Base-by-base conservation (phyloP, 2,329 filamentous ascomycete species). In the Monosporascus cannonballus region DNA sequence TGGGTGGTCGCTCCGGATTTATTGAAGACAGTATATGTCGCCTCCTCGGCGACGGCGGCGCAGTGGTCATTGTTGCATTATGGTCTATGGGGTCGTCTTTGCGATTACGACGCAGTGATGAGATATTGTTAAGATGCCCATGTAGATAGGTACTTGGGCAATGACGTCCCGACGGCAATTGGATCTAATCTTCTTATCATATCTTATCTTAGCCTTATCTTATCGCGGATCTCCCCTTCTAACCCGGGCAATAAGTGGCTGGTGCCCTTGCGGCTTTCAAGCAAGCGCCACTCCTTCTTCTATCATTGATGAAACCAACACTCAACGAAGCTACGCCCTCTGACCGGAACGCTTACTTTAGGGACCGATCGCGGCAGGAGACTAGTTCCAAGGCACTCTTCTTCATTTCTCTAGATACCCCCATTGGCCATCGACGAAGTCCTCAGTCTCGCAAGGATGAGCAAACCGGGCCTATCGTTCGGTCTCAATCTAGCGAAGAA, bases 401-500 rank as follows among this genome's bases (percentile, higher is more conserved):
- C 27, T 30, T 30, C 9, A 14, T 27, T 11, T 27, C 27, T 11
- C 27, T 27, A 27, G 7, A 27, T 14, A 30, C 14, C 27, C 9
- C 27, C n/a, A 30, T 14, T 30, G 27, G 4, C 3, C 27, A 14
- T 2, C 1, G 9, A 30, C 9, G 27, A 30, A 11, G 14, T 4
- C 9, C n/a, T 30, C 9, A 30, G 27, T 30, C 14, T 11, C 22
- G 11, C 9, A 25, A 55, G 49, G 48, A 69, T 69, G 66, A 67
- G 60, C 30, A 68, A 67, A 50, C 60, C 62, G 18, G 69, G 70
- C 5, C 70, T 81, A 50, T 76, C 76, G 20, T 79, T 77, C 59
- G 85, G 84, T 49, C 75, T 88, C 39, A 87, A 80, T 62, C 60
- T 83, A 45, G 70, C 76, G 48, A 85, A 83, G 63, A 88, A 86